Base-by-base conservation (phyloP, 1,284 basidiomycete genomes). In the Moesziomyces antarcticus region DNA sequence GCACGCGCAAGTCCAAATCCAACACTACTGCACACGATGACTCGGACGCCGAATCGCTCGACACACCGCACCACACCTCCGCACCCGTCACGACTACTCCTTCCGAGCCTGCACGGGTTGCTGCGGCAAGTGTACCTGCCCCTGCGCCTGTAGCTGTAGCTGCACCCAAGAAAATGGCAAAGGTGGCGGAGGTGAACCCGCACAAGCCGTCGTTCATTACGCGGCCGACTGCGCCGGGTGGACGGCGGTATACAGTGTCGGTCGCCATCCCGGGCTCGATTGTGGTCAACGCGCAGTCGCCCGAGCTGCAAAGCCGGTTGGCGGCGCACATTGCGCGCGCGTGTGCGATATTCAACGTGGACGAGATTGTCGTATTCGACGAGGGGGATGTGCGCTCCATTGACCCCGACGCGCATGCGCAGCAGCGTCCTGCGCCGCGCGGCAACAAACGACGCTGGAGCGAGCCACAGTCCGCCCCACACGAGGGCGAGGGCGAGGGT, bases 321-420 rank as follows among this genome's bases (percentile, higher is more conserved):
- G 83, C 79, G 7, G 80, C 77, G 5, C 81, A 83, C 66, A 79
- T 84, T 33, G 83, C 82, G 0, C 59, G 83, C 10, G 74, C 78
- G 10, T 83, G 80, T 55, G 83, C 83, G 10, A 84, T 84, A 56
- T 84, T 84, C 73, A 79, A 76, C 48, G 78, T 84, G 16, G 78
- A 81, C 58, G 83, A 84, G 67, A 81, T 84, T 42, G 64, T 84
- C 22, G 69, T 84, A n/a, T 84, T 77, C 41, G 63, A 78, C 52
- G 67, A 74, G 18, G 74, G 70, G 10, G 51, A 67, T 13, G 50
- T 68, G 21, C 8, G 59, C 2, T 22, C 18, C 2, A 18, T 40
- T 6, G 37, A 40, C 37, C 16, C 37, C 0, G 37, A 40, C 16
- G 37, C 37, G 1, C 18, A 40, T 8, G 2, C 37, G 2, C 18